Conservation (phyloP, 768 basidiomycete species). For the Psilocybe subaeruginosa region DNA sequence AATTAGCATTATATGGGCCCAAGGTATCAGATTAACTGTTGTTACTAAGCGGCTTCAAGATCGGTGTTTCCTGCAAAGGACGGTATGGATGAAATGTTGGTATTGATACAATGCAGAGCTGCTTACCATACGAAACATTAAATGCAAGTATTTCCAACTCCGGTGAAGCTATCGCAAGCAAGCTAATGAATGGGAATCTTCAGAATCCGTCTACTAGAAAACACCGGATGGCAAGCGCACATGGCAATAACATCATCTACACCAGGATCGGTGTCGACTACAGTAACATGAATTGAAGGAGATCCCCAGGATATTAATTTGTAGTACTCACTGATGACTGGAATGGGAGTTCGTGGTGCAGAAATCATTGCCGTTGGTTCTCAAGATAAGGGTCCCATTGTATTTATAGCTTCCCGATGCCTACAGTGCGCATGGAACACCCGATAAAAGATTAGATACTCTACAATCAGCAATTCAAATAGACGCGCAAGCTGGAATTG, state of each 20-base stretch:
- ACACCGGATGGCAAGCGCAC: constrained; percentile 38
- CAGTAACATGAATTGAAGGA: background rate
- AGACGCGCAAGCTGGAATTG: background rate
- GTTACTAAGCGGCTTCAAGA: constrained; percentile 58
- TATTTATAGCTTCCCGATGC: background rate
- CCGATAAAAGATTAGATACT: background rate
- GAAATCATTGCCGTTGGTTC: constrained; percentile 28
- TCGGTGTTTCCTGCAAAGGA: constrained; percentile 68
- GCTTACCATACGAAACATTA: constrained; percentile 74
- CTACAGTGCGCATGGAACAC: background rate
- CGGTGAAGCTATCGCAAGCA: constrained; percentile 81
- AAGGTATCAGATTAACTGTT: constrained; percentile 23
- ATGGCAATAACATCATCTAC: constrained; percentile 83
- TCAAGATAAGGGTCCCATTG: background rate
- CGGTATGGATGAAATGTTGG: background rate
- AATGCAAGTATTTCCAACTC: constrained; percentile 82
- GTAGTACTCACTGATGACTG: constrained; percentile 65
- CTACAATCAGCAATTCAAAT: background rate
- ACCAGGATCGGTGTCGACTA: constrained; percentile 88
- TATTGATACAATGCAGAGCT: background rate
- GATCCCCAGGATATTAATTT: background rate
- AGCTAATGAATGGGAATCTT: constrained; percentile 35
- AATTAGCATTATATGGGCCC: background rate
- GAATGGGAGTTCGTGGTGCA: constrained; percentile 79
- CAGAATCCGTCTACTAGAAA: background rate